These are phyloP conservation scores for Hanseniaspora occidentalis DNA, from an alignment of 805 yeast species.

Conservation along the genomic window DNA sequence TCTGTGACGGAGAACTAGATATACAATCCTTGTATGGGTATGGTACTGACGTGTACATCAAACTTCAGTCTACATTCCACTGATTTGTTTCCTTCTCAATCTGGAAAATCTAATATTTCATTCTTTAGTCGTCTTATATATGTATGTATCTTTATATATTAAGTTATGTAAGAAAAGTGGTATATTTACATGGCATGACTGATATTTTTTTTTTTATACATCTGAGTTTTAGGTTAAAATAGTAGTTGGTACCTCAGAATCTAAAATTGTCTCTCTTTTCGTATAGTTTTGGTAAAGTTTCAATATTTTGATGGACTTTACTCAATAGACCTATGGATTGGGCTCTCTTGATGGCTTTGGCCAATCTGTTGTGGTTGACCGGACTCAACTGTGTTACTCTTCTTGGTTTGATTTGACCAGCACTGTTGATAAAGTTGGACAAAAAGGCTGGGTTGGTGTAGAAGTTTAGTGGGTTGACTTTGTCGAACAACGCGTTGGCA, in stretches of 20 bases:
- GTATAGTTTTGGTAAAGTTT: constrained; percentile 21
- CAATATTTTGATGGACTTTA: constrained; percentile 52
- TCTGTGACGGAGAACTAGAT: constrained; percentile 54
- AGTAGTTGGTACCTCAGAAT: too few relatives aligned
- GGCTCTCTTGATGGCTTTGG: constrained; percentile 70
- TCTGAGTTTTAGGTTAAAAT: too few relatives aligned
- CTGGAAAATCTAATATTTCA: too few relatives aligned
- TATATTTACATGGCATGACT: too few relatives aligned
- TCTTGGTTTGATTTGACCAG: constrained; percentile 70
- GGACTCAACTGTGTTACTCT: constrained; percentile 55
- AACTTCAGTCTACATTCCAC: constrained; percentile 18
- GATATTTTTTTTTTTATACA: too few relatives aligned
- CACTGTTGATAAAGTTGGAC: constrained; percentile 49
- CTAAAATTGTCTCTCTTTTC: constrained; percentile 1
- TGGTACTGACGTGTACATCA: constrained; percentile 70
- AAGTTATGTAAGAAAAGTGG: constrained; percentile 1
- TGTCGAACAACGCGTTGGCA: constrained; percentile 29
- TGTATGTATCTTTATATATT: not conserved
- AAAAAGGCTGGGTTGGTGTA: constrained; percentile 63
- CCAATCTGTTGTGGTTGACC: constrained; percentile 54
- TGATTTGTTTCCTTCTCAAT: too few relatives aligned
- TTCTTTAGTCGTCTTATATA: not conserved
- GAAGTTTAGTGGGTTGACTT: constrained; percentile 53
- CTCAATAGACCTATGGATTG: constrained; percentile 72
- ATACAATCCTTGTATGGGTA: constrained; percentile 61